These are phyloP conservation scores for Drosera capensis DNA, from an alignment of 148 eudicot species.

Conservation along the genomic window DNA sequence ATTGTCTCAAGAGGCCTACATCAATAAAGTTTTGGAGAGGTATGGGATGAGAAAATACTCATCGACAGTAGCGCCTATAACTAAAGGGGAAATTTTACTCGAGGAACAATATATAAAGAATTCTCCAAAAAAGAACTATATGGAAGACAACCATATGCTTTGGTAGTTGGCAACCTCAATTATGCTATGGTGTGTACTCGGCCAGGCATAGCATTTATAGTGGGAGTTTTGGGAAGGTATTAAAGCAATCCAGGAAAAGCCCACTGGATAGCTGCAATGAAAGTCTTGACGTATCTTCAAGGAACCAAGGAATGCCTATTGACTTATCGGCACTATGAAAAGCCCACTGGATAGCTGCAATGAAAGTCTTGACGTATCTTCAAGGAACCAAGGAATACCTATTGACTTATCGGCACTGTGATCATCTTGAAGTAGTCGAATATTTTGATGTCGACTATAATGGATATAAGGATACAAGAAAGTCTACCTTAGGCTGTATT, in stretches of 20 bases:
- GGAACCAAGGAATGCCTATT: not conserved
- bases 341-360: not conserved
- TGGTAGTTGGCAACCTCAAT: no score
- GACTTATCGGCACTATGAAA: not conserved
- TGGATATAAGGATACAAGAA: not conserved
- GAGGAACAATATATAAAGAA: not conserved
- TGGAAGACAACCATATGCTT: no score
- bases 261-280: not conserved
- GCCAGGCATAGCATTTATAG: not conserved
- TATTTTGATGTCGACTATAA: not conserved
- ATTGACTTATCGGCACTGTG: not conserved
- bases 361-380: not conserved
- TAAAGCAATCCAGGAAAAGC: not conserved
- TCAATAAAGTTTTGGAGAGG: not conserved
- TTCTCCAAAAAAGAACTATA: not conserved
- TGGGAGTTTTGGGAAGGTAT: not conserved
- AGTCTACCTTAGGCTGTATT: not conserved
- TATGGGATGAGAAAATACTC: not conserved
- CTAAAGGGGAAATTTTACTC: not conserved
- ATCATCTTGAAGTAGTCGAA: not conserved
- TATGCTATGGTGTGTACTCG: not conserved
- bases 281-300: not conserved
- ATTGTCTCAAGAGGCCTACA: not conserved
- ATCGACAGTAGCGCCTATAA: not conserved
- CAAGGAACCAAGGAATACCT: not conserved